phyloP scores from a whole-genome alignment of 148 eudicot species.

The Gaultheria prostrata region DNA sequence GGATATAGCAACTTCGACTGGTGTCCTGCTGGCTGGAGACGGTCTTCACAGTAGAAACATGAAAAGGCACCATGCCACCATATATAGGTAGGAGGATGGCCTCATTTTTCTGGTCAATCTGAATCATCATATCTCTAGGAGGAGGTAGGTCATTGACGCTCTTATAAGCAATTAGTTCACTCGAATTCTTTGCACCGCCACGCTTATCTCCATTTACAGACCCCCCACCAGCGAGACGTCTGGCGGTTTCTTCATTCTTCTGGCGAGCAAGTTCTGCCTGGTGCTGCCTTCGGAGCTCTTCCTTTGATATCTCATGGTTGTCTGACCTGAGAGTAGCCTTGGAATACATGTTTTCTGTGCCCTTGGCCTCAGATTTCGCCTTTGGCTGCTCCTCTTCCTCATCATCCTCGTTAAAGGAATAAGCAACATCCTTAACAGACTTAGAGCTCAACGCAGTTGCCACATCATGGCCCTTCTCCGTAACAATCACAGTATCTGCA shows the following conservation, averaged over 20 bases:
- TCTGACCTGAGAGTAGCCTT: constrained; percentile 91
- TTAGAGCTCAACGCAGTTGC: constrained; percentile 58
- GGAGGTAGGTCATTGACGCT: constrained; percentile 80
- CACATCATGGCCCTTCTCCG: constrained; percentile 48
- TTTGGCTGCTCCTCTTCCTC: constrained; percentile 49
- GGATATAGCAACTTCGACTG: constrained; percentile 68
- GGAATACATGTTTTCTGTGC: constrained; percentile 33
- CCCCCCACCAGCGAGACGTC: constrained; percentile 80
- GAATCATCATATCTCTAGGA: constrained; percentile 89
- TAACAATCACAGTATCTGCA: constrained; percentile 74
- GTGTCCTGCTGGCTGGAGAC: constrained; percentile 92
- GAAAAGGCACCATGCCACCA: constrained; percentile 89
- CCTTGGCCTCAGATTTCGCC: constrained; percentile 37
- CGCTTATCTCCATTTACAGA: constrained; percentile 56
- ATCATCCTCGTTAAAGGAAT: constrained; percentile 79
- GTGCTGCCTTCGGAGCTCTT: constrained; percentile 81
- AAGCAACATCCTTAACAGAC: constrained; percentile 74
- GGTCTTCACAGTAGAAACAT: constrained; percentile 81
- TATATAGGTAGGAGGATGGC: constrained; percentile 79
- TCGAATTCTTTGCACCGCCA: constrained; percentile 37
- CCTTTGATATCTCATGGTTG: constrained; percentile 74
- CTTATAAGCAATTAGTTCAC: constrained; percentile 78
- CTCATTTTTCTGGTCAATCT: constrained; percentile 81
- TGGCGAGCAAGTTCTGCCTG: constrained; percentile 95
- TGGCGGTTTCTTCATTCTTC: constrained; percentile 93